phyloP scores from a whole-genome alignment of 805 yeast genomes.

The Schwanniomyces sp. region DNA sequence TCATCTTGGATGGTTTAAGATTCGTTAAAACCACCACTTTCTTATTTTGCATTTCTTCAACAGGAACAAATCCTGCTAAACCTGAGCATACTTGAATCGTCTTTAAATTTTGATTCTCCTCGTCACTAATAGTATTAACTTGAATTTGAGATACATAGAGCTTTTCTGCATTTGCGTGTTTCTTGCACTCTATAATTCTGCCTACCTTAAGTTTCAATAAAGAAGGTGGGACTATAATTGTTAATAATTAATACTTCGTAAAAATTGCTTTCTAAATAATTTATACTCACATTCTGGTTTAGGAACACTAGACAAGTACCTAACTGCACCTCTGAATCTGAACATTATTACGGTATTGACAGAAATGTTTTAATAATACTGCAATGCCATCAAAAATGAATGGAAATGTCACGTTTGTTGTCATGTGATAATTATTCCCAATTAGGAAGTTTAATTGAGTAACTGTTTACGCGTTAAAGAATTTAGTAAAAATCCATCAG shows the following conservation, averaged over 20 bases:
- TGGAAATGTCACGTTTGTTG: background rate
- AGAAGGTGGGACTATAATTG: conserved; percentile 14
- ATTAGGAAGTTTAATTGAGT: conserved; percentile 14
- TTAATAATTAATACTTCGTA: background rate
- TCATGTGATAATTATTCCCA: conserved; percentile 13
- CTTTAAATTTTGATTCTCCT: conserved; percentile 6
- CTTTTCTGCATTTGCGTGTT: conserved; percentile 59
- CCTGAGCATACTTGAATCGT: conserved; percentile 60
- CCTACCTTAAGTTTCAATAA: conserved; percentile 45
- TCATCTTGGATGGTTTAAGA: conserved; percentile 59
- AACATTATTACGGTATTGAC: background rate
- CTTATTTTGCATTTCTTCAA: conserved; percentile 33
- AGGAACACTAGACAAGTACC: background rate
- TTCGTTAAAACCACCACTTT: conserved; percentile 56
- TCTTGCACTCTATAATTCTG: conserved; percentile 39
- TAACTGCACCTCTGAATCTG: background rate
- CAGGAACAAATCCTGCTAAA: conserved; percentile 44
- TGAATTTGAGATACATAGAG: conserved; percentile 56
- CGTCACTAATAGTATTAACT: conserved; percentile 15
- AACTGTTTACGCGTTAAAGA: conserved; percentile 10
- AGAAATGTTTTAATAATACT: background rate
- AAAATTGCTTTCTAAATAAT: background rate
- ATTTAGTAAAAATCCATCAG: background rate
- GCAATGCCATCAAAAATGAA: background rate
- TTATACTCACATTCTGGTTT: conserved; percentile 5